Evolutionary conservation across 495 filamentous ascomycete genomes (phyloP), one percentile per base, ranked within the genome.

Genomic region (Penicillium cinerascens): DNA sequence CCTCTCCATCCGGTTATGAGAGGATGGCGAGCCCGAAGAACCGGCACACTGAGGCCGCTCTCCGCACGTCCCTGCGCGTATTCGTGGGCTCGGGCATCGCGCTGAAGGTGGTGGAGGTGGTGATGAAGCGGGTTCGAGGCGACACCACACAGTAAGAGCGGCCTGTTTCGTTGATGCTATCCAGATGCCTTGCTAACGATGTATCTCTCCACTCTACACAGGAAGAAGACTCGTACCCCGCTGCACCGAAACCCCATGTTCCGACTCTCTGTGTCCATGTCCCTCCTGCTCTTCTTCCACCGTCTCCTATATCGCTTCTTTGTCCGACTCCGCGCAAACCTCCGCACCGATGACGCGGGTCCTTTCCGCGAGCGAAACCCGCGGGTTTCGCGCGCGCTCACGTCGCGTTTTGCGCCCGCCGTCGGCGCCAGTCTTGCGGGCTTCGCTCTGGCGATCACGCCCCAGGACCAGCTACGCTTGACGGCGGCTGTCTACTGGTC

Each of bases 251-350:
- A 84, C 2, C 78, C 87, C 1, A 86, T 86, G 44, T 77, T 95
- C 43, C 81, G 92, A 43, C 78, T 95, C 13, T 89, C 90, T 15
- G 69, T 91, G 22, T 90, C 89, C 1, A 75, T 96, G 26, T 91
- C 91, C 42, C 82, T 87, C 10, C 85, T 97, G 42, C 78, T 98
- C 26, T 78, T 97, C 35, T 76, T 95, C 55, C 92, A 98, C 59
- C 83, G 93, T 37, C 76, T 96, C 26, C 82, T 98, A 10, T 89
- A 90, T 71, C 89, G 91, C 50, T 98, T 98, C 72, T 86, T 97
- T 55, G 80, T 81, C 25, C 83, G 88, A 33, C 74, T 98, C 29
- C 86, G 93, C 33, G 77, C 78, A 3, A 87, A 88, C 48, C 76
- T 98, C 22, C 82, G 92, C 47, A 81, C 86, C 6, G 81, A 87